Evolutionary conservation across 148 eudicot genomes (phyloP).

Genomic region (Rhododendron kiyosumense): DNA sequence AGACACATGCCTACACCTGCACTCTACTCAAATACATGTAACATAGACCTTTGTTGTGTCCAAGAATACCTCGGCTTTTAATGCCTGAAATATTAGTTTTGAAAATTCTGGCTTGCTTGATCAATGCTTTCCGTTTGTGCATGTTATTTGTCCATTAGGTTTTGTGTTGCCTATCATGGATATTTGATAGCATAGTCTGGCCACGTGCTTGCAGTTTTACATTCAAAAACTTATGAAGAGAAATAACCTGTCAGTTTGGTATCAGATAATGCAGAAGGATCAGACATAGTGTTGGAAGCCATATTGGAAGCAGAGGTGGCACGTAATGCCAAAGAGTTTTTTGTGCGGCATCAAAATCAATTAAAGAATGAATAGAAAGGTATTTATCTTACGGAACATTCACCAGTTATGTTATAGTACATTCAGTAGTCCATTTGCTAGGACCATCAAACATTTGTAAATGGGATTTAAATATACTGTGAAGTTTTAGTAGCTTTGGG

Average conservation of each 20-base stretch:
- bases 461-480: not conserved
- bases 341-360: constrained; percentile 62
- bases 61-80: not conserved
- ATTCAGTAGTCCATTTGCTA: not conserved
- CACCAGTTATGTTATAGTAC: not conserved
- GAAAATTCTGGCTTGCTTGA: constrained; percentile 7
- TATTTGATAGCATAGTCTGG: not conserved
- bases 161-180: not conserved
- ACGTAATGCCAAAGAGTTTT: constrained; percentile 77
- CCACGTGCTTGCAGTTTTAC: not conserved
- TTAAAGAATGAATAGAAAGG: constrained; percentile 32
- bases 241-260: constrained; percentile 16
- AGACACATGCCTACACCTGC: not conserved
- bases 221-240: not conserved
- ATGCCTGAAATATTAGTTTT: not conserved
- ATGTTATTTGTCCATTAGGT: not conserved
- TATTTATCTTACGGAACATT: not conserved
- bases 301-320: constrained; percentile 94
- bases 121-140: not conserved
- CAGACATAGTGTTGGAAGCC: constrained; percentile 85
- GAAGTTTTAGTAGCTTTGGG: not conserved
- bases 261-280: constrained; percentile 65
- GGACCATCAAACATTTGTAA: not conserved
- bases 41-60: not conserved
- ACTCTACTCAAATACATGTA: not conserved